Evolutionary conservation across 306 rosid genomes (phyloP).

Genomic region (Fragaria vesca): DNA sequence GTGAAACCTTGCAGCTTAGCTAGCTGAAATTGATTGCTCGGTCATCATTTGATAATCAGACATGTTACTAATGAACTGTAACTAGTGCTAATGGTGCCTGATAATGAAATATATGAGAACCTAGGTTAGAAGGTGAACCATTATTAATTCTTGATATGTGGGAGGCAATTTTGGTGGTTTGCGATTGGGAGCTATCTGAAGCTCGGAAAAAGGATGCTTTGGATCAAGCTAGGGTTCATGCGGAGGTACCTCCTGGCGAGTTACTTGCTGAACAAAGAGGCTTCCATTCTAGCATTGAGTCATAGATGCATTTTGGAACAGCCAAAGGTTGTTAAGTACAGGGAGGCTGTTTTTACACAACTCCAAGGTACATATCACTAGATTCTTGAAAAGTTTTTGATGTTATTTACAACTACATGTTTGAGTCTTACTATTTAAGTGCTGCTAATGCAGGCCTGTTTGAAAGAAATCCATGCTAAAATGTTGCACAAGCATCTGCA

Average conservation of each 20-base stretch:
- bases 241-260: conserved; percentile 91
- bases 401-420: not conserved
- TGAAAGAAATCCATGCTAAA: conserved; percentile 86
- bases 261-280: conserved; percentile 99
- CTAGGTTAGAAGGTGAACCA: conserved; percentile 4
- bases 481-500: conserved; percentile 75
- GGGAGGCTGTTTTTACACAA: conserved; percentile 86
- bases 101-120: conserved; percentile 5
- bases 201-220: conserved; percentile 84
- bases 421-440: conserved; percentile 22
- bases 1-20: not conserved
- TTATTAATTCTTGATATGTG: conserved; percentile 15
- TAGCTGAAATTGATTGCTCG: not conserved
- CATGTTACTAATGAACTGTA: conserved; percentile 8
- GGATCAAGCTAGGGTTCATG: conserved; percentile 96
- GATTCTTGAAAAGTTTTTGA: conserved; percentile 15
- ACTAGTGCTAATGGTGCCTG: not conserved
- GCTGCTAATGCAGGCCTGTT: conserved; percentile 65
- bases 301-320: conserved; percentile 85
- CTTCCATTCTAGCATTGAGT: conserved; percentile 82
- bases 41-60: conserved; percentile 18
- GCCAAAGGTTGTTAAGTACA: conserved; percentile 90
- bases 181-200: conserved; percentile 96
- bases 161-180: conserved; percentile 87
- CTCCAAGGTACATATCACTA: conserved; percentile 57